These are phyloP conservation scores for Coleophoma crateriformis DNA, from an alignment of 2,329 filamentous ascomycete species.

Conservation along the genomic window DNA sequence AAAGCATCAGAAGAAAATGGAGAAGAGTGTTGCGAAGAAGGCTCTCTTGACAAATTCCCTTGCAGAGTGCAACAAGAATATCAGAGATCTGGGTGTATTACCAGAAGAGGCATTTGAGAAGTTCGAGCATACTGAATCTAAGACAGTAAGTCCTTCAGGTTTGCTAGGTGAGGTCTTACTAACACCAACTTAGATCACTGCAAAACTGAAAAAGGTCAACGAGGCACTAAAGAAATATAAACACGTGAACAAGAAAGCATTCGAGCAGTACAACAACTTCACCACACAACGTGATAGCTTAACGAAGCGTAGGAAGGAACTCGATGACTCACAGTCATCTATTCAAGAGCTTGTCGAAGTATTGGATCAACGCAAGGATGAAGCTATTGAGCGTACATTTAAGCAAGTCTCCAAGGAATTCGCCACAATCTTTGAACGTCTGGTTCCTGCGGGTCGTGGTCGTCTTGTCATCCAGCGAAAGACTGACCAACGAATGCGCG, in stretches of 20 bases:
- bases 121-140: constrained; percentile 77
- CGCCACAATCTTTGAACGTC: constrained; percentile 84
- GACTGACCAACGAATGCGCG: constrained; percentile 62
- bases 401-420: constrained; percentile 96
- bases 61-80: constrained; percentile 78
- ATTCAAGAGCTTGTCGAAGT: constrained; percentile 92
- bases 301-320: constrained; percentile 76
- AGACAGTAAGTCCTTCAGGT: constrained; percentile 50
- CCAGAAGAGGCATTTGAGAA: constrained; percentile 92
- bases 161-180: neutral
- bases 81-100: constrained; percentile 86
- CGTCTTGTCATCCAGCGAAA: constrained; percentile 89
- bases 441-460: constrained; percentile 90
- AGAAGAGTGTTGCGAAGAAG: constrained; percentile 87
- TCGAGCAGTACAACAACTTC: constrained; percentile 98
- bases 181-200: constrained; percentile 14
- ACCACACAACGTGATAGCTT: constrained; percentile 86
- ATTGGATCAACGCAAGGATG: constrained; percentile 91
- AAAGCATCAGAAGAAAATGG: constrained; percentile 82
- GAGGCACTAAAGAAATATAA: constrained; percentile 93
- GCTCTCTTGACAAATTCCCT: constrained; percentile 72
- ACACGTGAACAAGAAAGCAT: constrained; percentile 98
- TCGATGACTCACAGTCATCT: constrained; percentile 78
- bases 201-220: constrained; percentile 80
- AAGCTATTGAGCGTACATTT: constrained; percentile 97